A percentile compares a stretch with the other conserved stretches of the same genome.
Evolutionary conservation across 2,329 filamentous ascomycete species (phyloP).

Genomic region (Trichothecium sympodiale): DNA sequence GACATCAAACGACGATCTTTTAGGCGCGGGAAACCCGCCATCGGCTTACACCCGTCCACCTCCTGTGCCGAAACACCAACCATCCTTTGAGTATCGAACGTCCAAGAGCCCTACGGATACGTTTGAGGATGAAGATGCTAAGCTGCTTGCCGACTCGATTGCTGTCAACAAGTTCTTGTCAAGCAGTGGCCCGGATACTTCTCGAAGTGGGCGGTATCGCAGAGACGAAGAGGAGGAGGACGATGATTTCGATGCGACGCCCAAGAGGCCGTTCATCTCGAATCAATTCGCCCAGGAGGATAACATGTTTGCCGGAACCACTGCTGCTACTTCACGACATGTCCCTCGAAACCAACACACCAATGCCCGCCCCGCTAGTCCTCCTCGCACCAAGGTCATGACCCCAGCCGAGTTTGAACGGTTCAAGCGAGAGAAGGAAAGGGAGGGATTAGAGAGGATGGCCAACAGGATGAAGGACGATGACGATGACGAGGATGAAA

Average conservation of each 20-base stretch:
- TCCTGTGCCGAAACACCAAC: slow-evolving; percentile 28
- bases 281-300: slow-evolving; percentile 32
- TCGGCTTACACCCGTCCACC: slow-evolving; percentile 25
- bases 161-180: slow-evolving; percentile 32
- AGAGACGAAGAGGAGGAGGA: slow-evolving; percentile 27
- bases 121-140: slow-evolving; percentile 41
- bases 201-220: slow-evolving; percentile 2
- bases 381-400: slow-evolving; percentile 66
- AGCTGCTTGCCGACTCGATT: slow-evolving; percentile 39
- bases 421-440: slow-evolving; percentile 64
- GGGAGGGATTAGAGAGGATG: slow-evolving; percentile 28
- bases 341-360: slow-evolving; percentile 24
- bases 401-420: slow-evolving; percentile 79
- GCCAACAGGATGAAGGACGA: slow-evolving; percentile 29
- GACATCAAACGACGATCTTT: slow-evolving; percentile 34
- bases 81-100: slow-evolving; percentile 17
- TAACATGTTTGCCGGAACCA: slow-evolving; percentile 42
- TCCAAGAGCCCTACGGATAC: slow-evolving; percentile 24
- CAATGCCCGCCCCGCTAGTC: slow-evolving; percentile 20
- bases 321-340: slow-evolving; percentile 12
- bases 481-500: slow-evolving; percentile 53
- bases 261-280: slow-evolving; percentile 15
- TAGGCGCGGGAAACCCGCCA: slow-evolving; percentile 24
- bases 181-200: slow-evolving; percentile 5
- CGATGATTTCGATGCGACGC: slow-evolving; percentile 23